Base-by-base conservation (phyloP, 192 early-diverging fungal species). In the Chytriomyces confervae region DNA sequence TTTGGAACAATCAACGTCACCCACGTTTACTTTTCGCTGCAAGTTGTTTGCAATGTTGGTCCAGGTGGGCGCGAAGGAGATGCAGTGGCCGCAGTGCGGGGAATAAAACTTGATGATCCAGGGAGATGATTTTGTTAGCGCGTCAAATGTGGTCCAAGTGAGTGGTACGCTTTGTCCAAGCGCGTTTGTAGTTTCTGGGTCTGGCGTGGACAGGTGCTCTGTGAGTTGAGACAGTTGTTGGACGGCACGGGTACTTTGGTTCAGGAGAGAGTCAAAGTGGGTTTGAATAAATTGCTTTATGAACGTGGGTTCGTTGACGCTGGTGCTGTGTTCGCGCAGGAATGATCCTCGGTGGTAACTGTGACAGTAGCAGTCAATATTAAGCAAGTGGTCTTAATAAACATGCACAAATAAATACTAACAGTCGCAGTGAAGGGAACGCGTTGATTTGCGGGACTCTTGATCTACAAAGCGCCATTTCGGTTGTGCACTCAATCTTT, bases 1-100 rank as follows among this genome's bases (percentile, higher is more conserved):
- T 36, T 81, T 80, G 24, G 91, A 91, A 83, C 96, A 98, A 83
- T 98, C 93, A 36, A 98, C 91, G 69, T 92, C 85, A 45, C 90
- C 96, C 23, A 96, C 83, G 76, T 96, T 96, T 69, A 96, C 86
- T 46, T 86, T 84, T 44, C 91, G 88, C 71, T 89, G 84, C 50
- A 93, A 62, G 16, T 78, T 77, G 16, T 81, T 81, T 18, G 89
- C 93, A 67, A 98, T 79, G 51, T 92, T 78, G 7, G 86, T 88
- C 89, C 94, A 97, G 20, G 87, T 85, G 0, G 95, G 95, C 5
- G 91, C 93, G 77, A 98, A 88, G 3, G 86, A 81, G 84, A 95
- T 88, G 87, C 96, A 98, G 81, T 96, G 95, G n/a, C 87, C 82
- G 79, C 94, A 96, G 94, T 94, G 95, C 10, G 95, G 95, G 24